A percentile compares a stretch with the other conserved stretches of the same genome.
phyloP scores from a whole-genome alignment of 306 rosid species.

The Casuarina equisetifolia region DNA sequence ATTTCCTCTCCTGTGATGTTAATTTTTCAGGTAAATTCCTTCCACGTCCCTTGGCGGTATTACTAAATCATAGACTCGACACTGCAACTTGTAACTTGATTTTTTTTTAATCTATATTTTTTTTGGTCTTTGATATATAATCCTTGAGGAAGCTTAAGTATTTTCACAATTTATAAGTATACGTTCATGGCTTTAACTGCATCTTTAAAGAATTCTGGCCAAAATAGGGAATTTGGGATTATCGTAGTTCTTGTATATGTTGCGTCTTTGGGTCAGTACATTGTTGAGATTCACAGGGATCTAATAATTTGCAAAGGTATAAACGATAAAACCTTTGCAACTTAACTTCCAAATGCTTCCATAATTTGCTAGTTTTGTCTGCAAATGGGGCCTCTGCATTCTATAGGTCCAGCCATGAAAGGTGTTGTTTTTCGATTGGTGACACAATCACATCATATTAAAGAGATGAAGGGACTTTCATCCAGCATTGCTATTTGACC shows the following conservation, averaged over 20 bases:
- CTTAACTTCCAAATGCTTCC: not conserved
- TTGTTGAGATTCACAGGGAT: not conserved
- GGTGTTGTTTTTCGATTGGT: not conserved
- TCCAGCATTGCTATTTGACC: not conserved
- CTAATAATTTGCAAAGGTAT: too few species aligned
- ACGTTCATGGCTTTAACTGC: not conserved
- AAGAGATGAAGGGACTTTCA: not conserved
- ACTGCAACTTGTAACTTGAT: too few species aligned
- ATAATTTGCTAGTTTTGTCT: not conserved
- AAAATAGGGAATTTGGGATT: not conserved
- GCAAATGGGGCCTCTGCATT: not conserved
- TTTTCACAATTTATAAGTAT: too few species aligned
- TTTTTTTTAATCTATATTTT: too few species aligned
- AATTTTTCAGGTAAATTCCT: too few species aligned
- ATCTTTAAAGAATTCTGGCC: not conserved
- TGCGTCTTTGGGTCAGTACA: not conserved
- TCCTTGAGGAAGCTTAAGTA: too few species aligned
- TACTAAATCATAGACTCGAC: too few species aligned
- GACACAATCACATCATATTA: not conserved
- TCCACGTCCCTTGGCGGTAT: too few species aligned
- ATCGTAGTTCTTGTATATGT: not conserved
- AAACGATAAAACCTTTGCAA: not conserved
- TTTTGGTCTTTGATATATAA: too few species aligned
- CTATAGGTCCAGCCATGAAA: not conserved
- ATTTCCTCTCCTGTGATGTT: too few species aligned